Conservation (phyloP, 306 rosid genomes). For the Cucurbita ficifolia region DNA sequence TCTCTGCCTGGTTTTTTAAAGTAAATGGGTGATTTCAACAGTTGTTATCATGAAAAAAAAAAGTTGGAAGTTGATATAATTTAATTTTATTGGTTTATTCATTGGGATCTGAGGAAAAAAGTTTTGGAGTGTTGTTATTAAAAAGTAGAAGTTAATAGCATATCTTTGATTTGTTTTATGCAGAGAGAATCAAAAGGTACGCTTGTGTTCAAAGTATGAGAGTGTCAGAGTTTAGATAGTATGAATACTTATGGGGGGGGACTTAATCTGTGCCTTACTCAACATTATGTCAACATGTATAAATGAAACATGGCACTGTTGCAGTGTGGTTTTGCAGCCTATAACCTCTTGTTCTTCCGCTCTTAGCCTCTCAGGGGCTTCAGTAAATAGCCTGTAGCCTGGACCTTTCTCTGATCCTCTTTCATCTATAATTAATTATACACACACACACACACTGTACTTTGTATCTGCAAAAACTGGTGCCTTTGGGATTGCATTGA, state of each 20-base stretch:
- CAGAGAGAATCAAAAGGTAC: background rate
- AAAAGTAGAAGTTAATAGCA: background rate
- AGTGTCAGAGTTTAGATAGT: background rate
- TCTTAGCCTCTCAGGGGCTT: background rate
- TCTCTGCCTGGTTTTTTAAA: background rate
- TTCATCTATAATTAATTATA: background rate
- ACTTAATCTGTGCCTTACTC: background rate
- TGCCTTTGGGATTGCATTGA: background rate
- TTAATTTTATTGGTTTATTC: background rate
- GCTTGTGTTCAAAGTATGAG: background rate
- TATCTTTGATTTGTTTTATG: conserved; percentile 6
- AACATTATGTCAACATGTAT: background rate
- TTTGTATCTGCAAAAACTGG: background rate
- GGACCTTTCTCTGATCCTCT: background rate
- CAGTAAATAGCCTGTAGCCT: background rate
- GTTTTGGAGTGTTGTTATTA: background rate
- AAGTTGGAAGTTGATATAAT: background rate
- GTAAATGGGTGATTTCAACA: background rate
- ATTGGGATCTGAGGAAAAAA: background rate
- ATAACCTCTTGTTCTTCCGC: no score
- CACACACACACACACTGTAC: background rate
- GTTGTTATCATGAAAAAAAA: background rate
- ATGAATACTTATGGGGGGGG: background rate
- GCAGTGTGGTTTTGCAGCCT: background rate
- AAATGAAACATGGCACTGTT: background rate